A percentile compares a stretch with the other conserved stretches of the same genome.
Conservation (phyloP, 768 basidiomycete genomes). For the Lactifluus volemus region DNA sequence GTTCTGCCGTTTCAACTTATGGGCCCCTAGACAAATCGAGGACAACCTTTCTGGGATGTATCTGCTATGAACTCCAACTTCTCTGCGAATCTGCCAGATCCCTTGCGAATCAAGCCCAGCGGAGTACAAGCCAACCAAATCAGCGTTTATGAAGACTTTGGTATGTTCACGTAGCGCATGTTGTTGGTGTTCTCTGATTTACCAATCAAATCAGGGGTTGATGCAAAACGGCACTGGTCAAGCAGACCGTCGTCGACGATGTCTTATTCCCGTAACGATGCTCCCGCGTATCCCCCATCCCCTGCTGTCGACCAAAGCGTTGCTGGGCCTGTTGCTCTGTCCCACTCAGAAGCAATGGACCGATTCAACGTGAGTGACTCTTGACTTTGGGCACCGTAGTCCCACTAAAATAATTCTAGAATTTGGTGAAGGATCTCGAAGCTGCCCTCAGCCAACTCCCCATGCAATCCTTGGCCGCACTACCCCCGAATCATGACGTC, state of each 20-base stretch:
- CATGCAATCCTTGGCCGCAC: constrained; percentile 52
- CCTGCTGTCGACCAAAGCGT: constrained; percentile 49
- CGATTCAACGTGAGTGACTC: constrained; percentile 58
- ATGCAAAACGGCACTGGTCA: constrained; percentile 44
- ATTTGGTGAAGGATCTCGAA: constrained; percentile 60
- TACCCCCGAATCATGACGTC: constrained; percentile 81
- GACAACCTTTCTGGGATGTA: constrained; percentile 86
- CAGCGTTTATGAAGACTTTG: constrained; percentile 94
- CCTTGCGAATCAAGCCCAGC: constrained; percentile 71
- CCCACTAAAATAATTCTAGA: constrained; percentile 24
- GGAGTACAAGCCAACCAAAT: constrained; percentile 79
- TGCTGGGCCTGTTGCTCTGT: constrained; percentile 37
- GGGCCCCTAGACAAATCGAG: constrained; percentile 43
- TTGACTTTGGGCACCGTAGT: not conserved
- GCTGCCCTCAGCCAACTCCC: constrained; percentile 70
- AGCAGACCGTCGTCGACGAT: constrained; percentile 68
- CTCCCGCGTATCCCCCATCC: constrained; percentile 46
- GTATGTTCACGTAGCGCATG: constrained; percentile 27
- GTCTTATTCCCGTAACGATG: constrained; percentile 49
- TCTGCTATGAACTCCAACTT: constrained; percentile 63
- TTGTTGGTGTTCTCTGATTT: not conserved
- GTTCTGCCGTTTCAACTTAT: not conserved
- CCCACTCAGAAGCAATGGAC: constrained; percentile 81
- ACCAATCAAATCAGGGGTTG: constrained; percentile 33
- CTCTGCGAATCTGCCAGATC: constrained; percentile 71